These are phyloP conservation scores for Termitomyces sp. DNA, from an alignment of 768 basidiomycete genomes.

Conservation along the genomic window DNA sequence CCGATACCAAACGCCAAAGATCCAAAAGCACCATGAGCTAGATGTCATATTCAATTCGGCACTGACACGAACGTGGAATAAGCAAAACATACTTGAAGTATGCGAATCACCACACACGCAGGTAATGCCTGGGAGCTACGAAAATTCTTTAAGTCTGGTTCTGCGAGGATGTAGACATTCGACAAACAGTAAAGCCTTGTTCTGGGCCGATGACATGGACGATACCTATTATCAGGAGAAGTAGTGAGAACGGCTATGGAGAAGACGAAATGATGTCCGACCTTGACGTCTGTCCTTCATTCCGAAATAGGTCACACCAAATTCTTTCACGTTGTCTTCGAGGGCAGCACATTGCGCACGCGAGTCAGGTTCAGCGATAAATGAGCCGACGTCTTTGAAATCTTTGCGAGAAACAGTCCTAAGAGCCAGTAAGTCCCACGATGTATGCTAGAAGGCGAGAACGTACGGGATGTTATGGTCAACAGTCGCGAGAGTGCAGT, in stretches of 20 bases:
- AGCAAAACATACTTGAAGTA: conserved; percentile 66
- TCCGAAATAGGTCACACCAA: conserved; percentile 89
- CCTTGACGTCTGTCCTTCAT: conserved; percentile 88
- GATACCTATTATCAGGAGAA: conserved; percentile 44
- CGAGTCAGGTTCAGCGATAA: conserved; percentile 82
- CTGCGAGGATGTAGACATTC: not conserved
- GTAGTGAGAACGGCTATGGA: not conserved
- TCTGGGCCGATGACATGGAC: conserved; percentile 91
- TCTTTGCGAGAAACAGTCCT: conserved; percentile 73
- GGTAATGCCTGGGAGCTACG: conserved; percentile 67
- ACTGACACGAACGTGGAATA: not conserved
- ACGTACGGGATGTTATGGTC: conserved; percentile 86
- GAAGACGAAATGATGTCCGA: conserved; percentile 18
- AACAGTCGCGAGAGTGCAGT: conserved; percentile 85
- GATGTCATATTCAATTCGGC: not conserved
- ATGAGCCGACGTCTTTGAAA: conserved; percentile 62
- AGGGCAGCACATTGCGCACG: conserved; percentile 78
- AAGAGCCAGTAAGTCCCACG: conserved; percentile 4
- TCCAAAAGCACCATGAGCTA: conserved; percentile 90
- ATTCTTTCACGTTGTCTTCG: conserved; percentile 88
- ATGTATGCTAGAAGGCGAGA: not conserved
- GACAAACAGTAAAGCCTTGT: conserved; percentile 79
- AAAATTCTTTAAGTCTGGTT: not conserved
- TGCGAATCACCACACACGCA: conserved; percentile 93
- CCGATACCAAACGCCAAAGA: conserved; percentile 92